A percentile compares a stretch with the other conserved stretches of the same genome.
Conservation (phyloP, 2,329 filamentous ascomycete genomes). For the Colletotrichum coccodes region DNA sequence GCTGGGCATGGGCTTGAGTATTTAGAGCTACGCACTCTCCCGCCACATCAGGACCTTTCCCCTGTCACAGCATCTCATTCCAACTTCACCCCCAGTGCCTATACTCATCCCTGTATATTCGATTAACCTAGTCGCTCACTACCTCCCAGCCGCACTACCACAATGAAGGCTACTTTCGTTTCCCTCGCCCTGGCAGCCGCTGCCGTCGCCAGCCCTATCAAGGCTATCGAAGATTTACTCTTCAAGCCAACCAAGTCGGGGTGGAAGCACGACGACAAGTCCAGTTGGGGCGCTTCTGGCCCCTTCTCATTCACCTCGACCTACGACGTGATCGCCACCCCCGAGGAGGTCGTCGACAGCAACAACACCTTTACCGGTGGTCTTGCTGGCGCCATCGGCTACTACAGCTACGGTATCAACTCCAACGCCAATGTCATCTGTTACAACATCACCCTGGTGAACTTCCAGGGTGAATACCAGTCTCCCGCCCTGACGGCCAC, state of each 20-base stretch:
- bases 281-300: slow-evolving; percentile 6
- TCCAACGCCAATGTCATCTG: slow-evolving; percentile 52
- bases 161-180: slow-evolving; percentile 20
- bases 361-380: slow-evolving; percentile 50
- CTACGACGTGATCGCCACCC: slow-evolving; percentile 58
- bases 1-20: not conserved
- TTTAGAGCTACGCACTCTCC: not conserved
- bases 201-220: slow-evolving; percentile 14
- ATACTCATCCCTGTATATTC: not conserved
- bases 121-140: not conserved
- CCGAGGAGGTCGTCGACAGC: slow-evolving; percentile 59
- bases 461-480: slow-evolving; percentile 60
- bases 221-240: not conserved
- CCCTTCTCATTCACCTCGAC: slow-evolving; percentile 58
- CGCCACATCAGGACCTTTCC: not conserved
- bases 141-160: not conserved
- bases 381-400: slow-evolving; percentile 54
- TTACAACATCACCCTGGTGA: slow-evolving; percentile 61
- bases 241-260: no score
- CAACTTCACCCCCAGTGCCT: not conserved
- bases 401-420: slow-evolving; percentile 65
- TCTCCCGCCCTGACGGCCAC: slow-evolving; percentile 63
- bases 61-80: not conserved
- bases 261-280: slow-evolving; percentile 6
- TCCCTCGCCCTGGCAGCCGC: slow-evolving; percentile 15